Evolutionary conservation across 495 filamentous ascomycete species (phyloP), one percentile per base, ranked within the genome.

Genomic region (Annulohypoxylon moriforme): DNA sequence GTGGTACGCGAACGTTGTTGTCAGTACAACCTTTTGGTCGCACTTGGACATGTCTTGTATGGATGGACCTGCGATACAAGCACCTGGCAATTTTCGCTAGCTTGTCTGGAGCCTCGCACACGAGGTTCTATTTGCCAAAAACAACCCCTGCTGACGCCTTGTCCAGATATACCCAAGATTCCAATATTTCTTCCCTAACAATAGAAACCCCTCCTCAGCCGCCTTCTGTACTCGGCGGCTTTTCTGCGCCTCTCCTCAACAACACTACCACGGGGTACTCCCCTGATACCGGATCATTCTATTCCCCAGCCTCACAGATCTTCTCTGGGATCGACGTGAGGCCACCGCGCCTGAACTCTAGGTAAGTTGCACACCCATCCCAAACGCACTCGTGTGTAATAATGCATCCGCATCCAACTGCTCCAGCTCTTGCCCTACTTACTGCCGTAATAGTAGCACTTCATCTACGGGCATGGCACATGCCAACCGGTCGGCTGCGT

Each of bases 381-480:
- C 34, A 27, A 33, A 56, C 66, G 60, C 68, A 11, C 46, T 56
- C 20, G 58, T 62, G 50, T 70, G 61, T 59, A 53, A 64, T 65
- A 69, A 25, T 49, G 34, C 64, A 34, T 66, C 25, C 40, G 60
- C 42, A 52, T 33, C 44, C 65, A 68, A 52, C 60, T 44, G n/a
- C 3, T 59, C 20, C 44, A 46, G 52, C 69, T 68, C 64, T 66
- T 70, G 59, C 73, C 64, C 53, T 76, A 76, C 82, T 85, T 76
- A 84, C 81, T 75, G 67, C 69, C 71, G 69, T 75, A 78, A 69
- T 74, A 82, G 78, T 81, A 85, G 75, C 73, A 83, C 78, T 50
- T 75, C 82, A 63, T 79, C 83, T 68, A 78, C 84, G 81, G 83
- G 83, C 72, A 86, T 87, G 84, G 84, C 85, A 82, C 84, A 85